Evolutionary conservation across 371 early-diverging fungal genomes (phyloP), one percentile per base, ranked within the genome.

Genomic region (Lichtheimia ramosa): DNA sequence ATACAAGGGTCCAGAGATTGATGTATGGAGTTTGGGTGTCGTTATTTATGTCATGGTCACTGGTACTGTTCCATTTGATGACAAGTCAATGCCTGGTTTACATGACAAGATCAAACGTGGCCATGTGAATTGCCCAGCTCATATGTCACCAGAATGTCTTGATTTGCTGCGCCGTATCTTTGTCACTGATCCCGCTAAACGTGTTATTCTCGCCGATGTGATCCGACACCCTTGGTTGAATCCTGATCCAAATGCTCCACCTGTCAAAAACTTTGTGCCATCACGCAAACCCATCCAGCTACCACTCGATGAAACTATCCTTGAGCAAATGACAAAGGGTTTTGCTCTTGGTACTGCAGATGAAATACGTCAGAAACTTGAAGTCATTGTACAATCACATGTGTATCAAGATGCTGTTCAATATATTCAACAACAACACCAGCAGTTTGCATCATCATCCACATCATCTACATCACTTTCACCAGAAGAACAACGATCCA

Each of bases 11-110:
- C 97, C 98, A 13, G 98, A 96, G 68, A 91, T 97, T 5, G 98
- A 98, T 72, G 83, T 97, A 12, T 98, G 98, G 98, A 92, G 92
- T 66, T 83, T 98, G 59, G 99, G 98, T 23, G 93, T 98, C 42
- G 93, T 98, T 14, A 81, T 97, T 41, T 99, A 93, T 65, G 97
- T 95, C 5, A 89, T 98, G 68, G 91, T 95, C 3, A 93, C 92
- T 55, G 99, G 98, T 25, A 88, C 87, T 54, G 96, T 98, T 0
- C 99, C 99, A 0, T 99, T 98, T 78, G 94, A 97, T 66, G 99
- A 97, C 68, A 90, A 92, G 63, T 88, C 88, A 58, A 92, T 97
- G 85, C 89, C 89, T 5, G 89, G 85, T 1, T 79, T 98, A n/a
- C 96, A 98, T 59, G 89, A 90, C 10, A 95, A 95, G 69, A 97